Percentiles rank a stretch among this genome's conserved stretches.
Conservation (phyloP, 2,329 filamentous ascomycete genomes). For the Colletotrichum sp. region DNA sequence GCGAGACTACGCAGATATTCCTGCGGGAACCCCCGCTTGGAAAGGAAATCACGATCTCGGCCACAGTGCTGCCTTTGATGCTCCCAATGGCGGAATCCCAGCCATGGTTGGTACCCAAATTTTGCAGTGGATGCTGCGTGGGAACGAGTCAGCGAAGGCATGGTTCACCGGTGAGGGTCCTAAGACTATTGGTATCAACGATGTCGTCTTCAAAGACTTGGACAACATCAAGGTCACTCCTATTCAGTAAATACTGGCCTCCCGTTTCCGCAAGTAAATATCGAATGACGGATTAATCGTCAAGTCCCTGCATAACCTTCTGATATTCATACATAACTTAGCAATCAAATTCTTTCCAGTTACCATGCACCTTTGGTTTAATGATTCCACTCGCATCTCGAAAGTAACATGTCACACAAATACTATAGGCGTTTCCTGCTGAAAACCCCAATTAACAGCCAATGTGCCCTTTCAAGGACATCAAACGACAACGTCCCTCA, state of each 20-base stretch:
- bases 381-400: background rate
- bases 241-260: background rate
- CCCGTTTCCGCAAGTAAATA: background rate
- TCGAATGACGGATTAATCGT: background rate
- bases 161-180: background rate
- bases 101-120: background rate
- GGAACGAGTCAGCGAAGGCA: background rate
- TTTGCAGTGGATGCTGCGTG: slow-evolving; percentile 1
- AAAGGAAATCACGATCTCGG: background rate
- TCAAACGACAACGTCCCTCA: fast-evolving
- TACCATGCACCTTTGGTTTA: background rate
- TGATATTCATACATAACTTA: fast-evolving
- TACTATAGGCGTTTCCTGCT: background rate
- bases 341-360: background rate
- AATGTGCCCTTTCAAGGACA: background rate
- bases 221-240: background rate
- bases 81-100: background rate
- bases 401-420: background rate
- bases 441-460: fast-evolving
- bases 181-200: background rate
- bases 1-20: background rate
- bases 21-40: background rate
- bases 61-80: slow-evolving; percentile 5
- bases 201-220: background rate
- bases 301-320: fast-evolving